Base-by-base conservation (phyloP, 768 basidiomycete genomes). In the Chalciporus pseudorubinellus region DNA sequence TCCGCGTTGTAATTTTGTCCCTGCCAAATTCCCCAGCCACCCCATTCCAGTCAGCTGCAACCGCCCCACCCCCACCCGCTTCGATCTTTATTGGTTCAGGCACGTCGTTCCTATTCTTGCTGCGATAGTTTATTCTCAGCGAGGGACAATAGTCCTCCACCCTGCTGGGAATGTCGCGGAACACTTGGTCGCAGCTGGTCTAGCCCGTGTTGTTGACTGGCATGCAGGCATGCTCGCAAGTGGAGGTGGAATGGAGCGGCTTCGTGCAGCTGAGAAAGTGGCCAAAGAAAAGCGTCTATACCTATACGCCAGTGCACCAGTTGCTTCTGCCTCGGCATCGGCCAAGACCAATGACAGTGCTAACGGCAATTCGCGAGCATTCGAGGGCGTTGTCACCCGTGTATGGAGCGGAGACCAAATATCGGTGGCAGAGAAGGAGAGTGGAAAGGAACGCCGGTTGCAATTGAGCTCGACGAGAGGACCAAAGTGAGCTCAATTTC, bases 81-180 rank as follows among this genome's bases (percentile, higher is more conserved):
- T 89, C 83, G 46, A 81, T 93, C 49, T 95, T 94, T 71, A 97
- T 99, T 64, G 95, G 94, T 52, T 84, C 82, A 51, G 86, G 88
- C 82, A 31, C 48, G 80, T 70, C 21, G 12, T 40, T 38, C 16
- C 55, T 48, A 46, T 8, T 42, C 19, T 22, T 28, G 38, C 14
- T 33, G 21, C n/a, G 18, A 34, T 34, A 3, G 39, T 28, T n/a
- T 10, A n/a, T 19, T 26, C 42, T 51, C 33, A 36, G 42, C 4
- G 14, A 43, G 29, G 19, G 1, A 34, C 39, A 26, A 2, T 40
- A 90, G 88, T 92, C 12, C 72, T 90, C 38, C 95, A 98, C 66
- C 94, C 95, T 9, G 90, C 86, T 16, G 95, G 95, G 28, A 97
- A 97, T 70, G 87, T 99, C 21, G 94, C 93, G 12, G 92, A 95